Percentiles rank a stretch among this genome's conserved stretches.
These are phyloP conservation scores for Neonectria punicea DNA, from an alignment of 2,329 filamentous ascomycete genomes.

Conservation along the genomic window DNA sequence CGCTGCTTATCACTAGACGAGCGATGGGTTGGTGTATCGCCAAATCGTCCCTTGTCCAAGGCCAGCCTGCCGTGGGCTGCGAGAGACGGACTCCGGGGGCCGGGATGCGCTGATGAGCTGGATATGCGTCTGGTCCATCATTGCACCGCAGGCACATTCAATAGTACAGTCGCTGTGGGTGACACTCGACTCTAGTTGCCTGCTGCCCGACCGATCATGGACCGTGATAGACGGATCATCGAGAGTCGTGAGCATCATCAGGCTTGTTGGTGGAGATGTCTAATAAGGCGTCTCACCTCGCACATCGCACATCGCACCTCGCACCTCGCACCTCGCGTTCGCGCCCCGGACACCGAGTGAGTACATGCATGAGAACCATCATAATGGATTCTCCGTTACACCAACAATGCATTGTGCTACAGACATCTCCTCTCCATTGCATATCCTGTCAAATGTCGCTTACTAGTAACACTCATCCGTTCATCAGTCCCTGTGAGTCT, in stretches of 20 bases:
- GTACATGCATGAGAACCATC: background rate
- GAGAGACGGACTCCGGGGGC: slow-evolving; percentile 35
- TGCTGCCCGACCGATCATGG: background rate
- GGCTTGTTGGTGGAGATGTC: background rate
- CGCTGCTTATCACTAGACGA: slow-evolving; percentile 18
- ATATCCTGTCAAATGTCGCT: background rate
- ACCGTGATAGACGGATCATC: background rate
- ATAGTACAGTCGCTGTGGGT: background rate
- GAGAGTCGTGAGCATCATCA: background rate
- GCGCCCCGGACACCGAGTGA: background rate
- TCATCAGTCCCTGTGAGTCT: background rate
- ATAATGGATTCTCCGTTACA: background rate
- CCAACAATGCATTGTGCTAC: background rate
- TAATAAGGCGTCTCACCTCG: background rate
- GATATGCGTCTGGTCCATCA: background rate
- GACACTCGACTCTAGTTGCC: background rate
- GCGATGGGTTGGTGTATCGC: slow-evolving; percentile 30
- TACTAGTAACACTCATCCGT: background rate
- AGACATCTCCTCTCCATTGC: background rate
- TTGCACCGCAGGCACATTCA: background rate
- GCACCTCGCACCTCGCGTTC: background rate
- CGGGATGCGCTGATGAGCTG: slow-evolving; percentile 20
- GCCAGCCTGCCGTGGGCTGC: slow-evolving; percentile 2
- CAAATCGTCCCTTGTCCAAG: background rate
- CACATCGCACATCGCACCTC: too few species aligned